Evolutionary conservation across 148 eudicot genomes (phyloP).

Genomic region (Amaranthus cruentus): DNA sequence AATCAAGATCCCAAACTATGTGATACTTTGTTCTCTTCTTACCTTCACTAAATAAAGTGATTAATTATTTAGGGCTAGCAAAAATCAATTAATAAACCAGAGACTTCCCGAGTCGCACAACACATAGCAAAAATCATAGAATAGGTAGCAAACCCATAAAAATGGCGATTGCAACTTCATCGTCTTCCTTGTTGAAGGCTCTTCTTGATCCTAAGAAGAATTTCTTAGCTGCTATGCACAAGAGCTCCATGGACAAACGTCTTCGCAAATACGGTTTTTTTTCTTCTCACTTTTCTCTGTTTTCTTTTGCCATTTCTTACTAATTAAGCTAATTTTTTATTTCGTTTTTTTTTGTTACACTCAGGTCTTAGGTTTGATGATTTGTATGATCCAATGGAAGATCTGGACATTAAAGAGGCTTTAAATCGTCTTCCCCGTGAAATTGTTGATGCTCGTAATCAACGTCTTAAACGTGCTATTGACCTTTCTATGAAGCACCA

Average conservation of each 20-base stretch:
- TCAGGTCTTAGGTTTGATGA: constrained; percentile 81
- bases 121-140: background rate
- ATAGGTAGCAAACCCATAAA: background rate
- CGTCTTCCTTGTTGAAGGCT: constrained; percentile 44
- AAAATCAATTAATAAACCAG: too few relatives aligned
- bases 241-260: constrained; percentile 56
- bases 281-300: constrained; percentile 1
- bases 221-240: constrained; percentile 69
- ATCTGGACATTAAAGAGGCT: constrained; percentile 83
- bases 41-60: too few relatives aligned
- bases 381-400: constrained; percentile 65
- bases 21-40: too few relatives aligned
- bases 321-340: background rate
- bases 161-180: constrained; percentile 45
- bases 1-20: too few relatives aligned
- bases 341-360: background rate
- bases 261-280: constrained; percentile 66
- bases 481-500: constrained; percentile 93
- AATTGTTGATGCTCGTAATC: constrained; percentile 85
- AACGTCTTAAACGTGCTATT: constrained; percentile 88
- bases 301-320: background rate
- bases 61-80: too few relatives aligned
- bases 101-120: too few relatives aligned
- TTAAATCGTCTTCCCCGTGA: constrained; percentile 78
- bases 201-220: constrained; percentile 71